Conservation (phyloP, 345 rosid genomes). For the Orychophragmus violaceus region DNA sequence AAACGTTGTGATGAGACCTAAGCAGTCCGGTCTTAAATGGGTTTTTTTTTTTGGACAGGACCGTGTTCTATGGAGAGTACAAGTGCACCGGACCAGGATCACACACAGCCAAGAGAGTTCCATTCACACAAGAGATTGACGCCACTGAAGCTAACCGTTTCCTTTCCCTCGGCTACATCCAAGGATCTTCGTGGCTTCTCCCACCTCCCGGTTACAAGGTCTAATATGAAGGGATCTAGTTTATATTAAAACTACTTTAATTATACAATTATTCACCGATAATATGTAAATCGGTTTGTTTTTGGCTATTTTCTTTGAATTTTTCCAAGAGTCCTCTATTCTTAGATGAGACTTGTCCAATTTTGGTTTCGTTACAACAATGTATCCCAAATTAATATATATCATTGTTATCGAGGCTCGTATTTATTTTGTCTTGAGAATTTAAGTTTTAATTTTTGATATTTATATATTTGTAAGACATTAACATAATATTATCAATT, state of each 20-base stretch:
- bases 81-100: slow-evolving; percentile 48
- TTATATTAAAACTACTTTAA: neutral
- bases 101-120: slow-evolving; percentile 12
- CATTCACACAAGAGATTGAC: slow-evolving; percentile 33
- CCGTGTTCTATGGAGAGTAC: slow-evolving; percentile 52
- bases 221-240: neutral
- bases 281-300: neutral
- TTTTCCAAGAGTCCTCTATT: neutral
- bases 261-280: neutral
- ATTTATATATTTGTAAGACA: neutral
- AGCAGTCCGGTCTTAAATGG: neutral
- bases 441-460: neutral
- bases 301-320: neutral
- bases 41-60: slow-evolving; percentile 28
- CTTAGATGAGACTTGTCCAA: slow-evolving; percentile 1
- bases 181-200: slow-evolving; percentile 60
- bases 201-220: slow-evolving; percentile 46
- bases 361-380: slow-evolving; percentile 8
- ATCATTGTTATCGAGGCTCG: neutral
- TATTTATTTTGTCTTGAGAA: neutral
- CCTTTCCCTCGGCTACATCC: slow-evolving; percentile 40
- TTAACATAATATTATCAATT: neutral
- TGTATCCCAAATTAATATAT: neutral
- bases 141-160: slow-evolving; percentile 26
- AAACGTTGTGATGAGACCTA: neutral